phyloP scores from a whole-genome alignment of 805 yeast genomes.

The Metschnikowia picachoensis region DNA sequence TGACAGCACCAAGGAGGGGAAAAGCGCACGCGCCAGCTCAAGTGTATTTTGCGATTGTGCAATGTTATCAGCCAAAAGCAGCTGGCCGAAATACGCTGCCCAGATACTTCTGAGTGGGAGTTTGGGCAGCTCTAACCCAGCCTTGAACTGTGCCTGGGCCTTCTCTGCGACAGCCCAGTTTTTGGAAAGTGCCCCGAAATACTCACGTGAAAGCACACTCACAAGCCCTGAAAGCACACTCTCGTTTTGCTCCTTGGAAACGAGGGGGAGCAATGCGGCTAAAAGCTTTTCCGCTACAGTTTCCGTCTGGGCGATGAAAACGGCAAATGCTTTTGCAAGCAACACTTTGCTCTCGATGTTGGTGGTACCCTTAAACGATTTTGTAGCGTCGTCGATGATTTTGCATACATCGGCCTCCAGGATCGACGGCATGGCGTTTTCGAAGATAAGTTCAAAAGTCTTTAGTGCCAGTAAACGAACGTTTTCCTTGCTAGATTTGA shows the following conservation, averaged over 20 bases:
- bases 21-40: constrained; percentile 10
- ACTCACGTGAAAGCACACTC: constrained; percentile 46
- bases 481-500: constrained; percentile 68
- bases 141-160: constrained; percentile 33
- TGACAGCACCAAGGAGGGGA: constrained; percentile 24
- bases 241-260: constrained; percentile 77
- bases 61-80: constrained; percentile 12
- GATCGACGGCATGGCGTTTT: constrained; percentile 14
- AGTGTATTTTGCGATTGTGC: too few species aligned
- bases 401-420: constrained; percentile 23
- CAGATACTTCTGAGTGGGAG: constrained; percentile 61
- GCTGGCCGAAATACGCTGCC: constrained; percentile 49
- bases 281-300: constrained; percentile 31
- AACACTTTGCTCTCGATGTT: constrained; percentile 63
- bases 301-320: constrained; percentile 17
- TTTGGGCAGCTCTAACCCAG: constrained; percentile 67
- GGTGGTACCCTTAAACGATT: constrained; percentile 52
- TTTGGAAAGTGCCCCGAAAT: constrained; percentile 20
- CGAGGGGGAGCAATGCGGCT: constrained; percentile 44
- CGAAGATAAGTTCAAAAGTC: constrained; percentile 26
- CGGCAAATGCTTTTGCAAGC: constrained; percentile 45
- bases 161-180: constrained; percentile 6
- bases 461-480: constrained; percentile 50
- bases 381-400: constrained; percentile 51
- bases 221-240: constrained; percentile 48